Evolutionary conservation across 768 basidiomycete genomes (phyloP), one percentile per base, ranked within the genome.

Genomic region (Leccinum truebloodii): DNA sequence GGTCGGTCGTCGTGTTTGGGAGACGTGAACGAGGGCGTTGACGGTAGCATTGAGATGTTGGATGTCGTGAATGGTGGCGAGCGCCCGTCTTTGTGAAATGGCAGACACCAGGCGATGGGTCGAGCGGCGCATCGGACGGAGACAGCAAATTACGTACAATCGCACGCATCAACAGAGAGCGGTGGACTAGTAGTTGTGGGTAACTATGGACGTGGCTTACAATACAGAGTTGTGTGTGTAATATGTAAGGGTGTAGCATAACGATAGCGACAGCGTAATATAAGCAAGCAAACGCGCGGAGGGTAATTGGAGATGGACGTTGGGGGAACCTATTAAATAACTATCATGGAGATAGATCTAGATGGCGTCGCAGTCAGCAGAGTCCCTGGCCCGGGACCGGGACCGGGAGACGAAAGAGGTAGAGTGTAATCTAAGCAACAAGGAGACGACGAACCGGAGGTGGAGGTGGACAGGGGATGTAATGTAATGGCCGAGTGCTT

Each of bases 11-110:
- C 62, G 50, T 18, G 32, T 39, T 3, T 60, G 46, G 10, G 72
- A 63, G 44, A 70, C 24, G 59, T 68, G 64, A 2, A 86, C 81
- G 59, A 90, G 79, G 24, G 88, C 87, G 63, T 90, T 89, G 48
- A 87, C 71, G 18, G 63, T 66, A 0, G 68, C 57, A 63, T 87
- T 82, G 24, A 63, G 58, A 13, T 55, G 59, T 44, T 59, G 52
- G 20, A 61, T 52, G 35, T 46, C 44, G 44, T 20, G 20, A 20
- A 20, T 7, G 2, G 44, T 46, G n/a, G n/a, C 9, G 44, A 46
- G 10, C 10, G 44, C 10, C 9, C 44, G 46, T 14, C 46, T 48
- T 48, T 48, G 46, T 6, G 22, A 44, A 8, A 44, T 20, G 44
- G 44, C 44, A 9, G 14, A 22, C 46, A 24, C 20, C 22, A 22